A percentile compares a stretch with the other conserved stretches of the same genome.
Conservation (phyloP, 2,329 filamentous ascomycete species). For the Aspergillus eucalypticola region DNA sequence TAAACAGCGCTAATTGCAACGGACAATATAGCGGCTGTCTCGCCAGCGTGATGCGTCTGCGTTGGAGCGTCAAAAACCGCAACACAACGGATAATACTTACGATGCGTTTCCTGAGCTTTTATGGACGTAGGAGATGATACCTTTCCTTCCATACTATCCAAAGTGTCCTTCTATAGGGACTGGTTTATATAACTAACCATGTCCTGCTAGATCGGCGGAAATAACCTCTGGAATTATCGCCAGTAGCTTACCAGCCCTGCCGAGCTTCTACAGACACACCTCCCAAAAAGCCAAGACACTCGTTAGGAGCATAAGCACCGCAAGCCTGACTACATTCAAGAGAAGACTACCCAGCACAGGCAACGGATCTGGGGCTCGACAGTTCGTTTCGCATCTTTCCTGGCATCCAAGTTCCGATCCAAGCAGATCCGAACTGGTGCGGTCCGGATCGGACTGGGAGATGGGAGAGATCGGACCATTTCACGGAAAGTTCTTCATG, state of each 20-base stretch:
- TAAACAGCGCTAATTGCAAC: not conserved
- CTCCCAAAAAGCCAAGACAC: slow-evolving; percentile 19
- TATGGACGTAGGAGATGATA: slow-evolving; percentile 27
- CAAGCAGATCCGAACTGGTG: slow-evolving; percentile 2
- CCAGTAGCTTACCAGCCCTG: slow-evolving; percentile 26
- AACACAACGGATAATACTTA: slow-evolving; percentile 23
- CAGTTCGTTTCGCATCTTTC: not conserved
- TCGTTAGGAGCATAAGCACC: slow-evolving; percentile 5
- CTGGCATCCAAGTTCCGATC: not conserved
- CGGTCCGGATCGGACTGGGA: slow-evolving; percentile 7
- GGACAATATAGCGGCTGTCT: slow-evolving; percentile 21
- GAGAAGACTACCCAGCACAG: not conserved
- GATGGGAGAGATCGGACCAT: slow-evolving; percentile 10
- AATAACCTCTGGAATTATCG: slow-evolving; percentile 28
- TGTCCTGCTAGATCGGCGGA: slow-evolving; percentile 22
- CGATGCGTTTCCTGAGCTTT: slow-evolving; percentile 26
- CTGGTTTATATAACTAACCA: not conserved
- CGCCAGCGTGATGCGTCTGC: slow-evolving; percentile 27
- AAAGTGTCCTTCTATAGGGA: not conserved
- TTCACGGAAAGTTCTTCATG: slow-evolving; percentile 14
- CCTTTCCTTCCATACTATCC: not conserved
- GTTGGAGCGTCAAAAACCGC: slow-evolving; percentile 21
- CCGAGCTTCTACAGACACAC: slow-evolving; percentile 25
- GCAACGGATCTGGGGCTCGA: slow-evolving; percentile 6
- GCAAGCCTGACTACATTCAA: not conserved